phyloP scores from a whole-genome alignment of 176 grass and related monocot species.

The Triticum dicoccoides region DNA sequence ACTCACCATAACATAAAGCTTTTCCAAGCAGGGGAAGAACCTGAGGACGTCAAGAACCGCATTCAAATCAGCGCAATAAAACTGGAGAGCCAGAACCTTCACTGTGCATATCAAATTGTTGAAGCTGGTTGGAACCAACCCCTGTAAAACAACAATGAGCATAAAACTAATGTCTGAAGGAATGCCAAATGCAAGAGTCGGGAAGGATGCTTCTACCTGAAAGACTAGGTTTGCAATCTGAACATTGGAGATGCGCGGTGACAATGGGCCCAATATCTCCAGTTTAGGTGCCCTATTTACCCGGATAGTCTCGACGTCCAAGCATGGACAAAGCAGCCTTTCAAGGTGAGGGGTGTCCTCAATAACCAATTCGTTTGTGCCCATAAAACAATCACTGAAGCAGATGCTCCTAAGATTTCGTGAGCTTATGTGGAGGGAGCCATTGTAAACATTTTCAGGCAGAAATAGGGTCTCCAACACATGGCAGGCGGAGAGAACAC shows the following conservation, averaged over 20 bases:
- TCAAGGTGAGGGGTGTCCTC: neutral
- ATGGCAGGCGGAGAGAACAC: neutral
- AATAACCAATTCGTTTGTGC: neutral
- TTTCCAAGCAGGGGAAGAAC: neutral
- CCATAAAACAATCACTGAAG: neutral
- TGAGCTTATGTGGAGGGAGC: neutral
- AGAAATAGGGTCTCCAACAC: neutral
- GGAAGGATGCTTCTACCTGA: neutral
- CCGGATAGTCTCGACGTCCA: neutral
- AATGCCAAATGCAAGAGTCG: neutral
- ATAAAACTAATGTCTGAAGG: neutral
- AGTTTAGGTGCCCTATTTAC: neutral
- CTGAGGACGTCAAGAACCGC: neutral
- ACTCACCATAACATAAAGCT: neutral
- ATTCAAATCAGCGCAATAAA: neutral
- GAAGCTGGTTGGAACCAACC: neutral
- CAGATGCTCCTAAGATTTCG: neutral
- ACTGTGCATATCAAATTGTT: neutral
- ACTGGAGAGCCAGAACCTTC: neutral
- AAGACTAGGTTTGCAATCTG: neutral
- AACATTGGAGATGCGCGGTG: neutral
- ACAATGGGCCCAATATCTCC: neutral
- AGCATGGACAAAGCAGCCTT: neutral
- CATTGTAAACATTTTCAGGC: neutral
- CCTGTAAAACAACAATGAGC: neutral